Evolutionary conservation across 225 moss, liverwort and hornwort genomes (phyloP).

Genomic region (Lunularia cruciata): DNA sequence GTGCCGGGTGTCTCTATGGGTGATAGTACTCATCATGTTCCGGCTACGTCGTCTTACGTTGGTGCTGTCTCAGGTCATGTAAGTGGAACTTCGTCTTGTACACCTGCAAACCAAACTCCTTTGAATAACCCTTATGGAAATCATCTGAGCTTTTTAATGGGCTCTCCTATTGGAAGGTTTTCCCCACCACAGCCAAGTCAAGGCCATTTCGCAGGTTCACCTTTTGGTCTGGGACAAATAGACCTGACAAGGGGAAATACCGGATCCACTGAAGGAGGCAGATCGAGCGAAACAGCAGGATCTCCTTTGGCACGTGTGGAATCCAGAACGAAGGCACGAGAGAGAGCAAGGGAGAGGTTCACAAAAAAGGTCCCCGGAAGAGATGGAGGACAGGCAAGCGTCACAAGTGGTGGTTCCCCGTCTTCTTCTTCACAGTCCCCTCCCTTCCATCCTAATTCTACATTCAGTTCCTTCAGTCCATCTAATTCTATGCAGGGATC

Average conservation of each 20-base stretch:
- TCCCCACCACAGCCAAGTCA: constrained; percentile 19
- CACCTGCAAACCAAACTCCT: constrained; percentile 3
- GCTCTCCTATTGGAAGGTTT: constrained; percentile 30
- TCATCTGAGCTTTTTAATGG: constrained; percentile 38
- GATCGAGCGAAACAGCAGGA: constrained; percentile 39
- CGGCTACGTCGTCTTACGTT: constrained; percentile 1
- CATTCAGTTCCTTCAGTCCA: constrained; percentile 30
- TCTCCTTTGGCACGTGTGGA: constrained; percentile 56
- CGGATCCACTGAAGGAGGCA: constrained; percentile 37
- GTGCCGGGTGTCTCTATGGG: background rate
- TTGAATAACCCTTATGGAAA: constrained; percentile 30
- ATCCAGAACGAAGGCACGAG: constrained; percentile 76
- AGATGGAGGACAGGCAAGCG: constrained; percentile 37
- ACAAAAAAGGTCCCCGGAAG: constrained; percentile 61
- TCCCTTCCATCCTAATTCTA: constrained; percentile 28
- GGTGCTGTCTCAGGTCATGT: constrained; percentile 19
- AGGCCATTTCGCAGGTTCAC: constrained; percentile 22
- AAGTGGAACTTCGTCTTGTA: constrained; percentile 32
- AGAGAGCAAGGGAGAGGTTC: constrained; percentile 79
- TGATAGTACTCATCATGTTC: constrained; percentile 34
- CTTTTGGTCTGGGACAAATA: constrained; percentile 40
- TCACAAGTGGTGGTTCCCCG: constrained; percentile 23
- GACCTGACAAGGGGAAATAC: constrained; percentile 38
- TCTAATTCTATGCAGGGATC: constrained; percentile 35
- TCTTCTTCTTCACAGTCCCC: constrained; percentile 37